Evolutionary conservation across 2,329 filamentous ascomycete genomes (phyloP).

Genomic region (Trichoderma sp.): DNA sequence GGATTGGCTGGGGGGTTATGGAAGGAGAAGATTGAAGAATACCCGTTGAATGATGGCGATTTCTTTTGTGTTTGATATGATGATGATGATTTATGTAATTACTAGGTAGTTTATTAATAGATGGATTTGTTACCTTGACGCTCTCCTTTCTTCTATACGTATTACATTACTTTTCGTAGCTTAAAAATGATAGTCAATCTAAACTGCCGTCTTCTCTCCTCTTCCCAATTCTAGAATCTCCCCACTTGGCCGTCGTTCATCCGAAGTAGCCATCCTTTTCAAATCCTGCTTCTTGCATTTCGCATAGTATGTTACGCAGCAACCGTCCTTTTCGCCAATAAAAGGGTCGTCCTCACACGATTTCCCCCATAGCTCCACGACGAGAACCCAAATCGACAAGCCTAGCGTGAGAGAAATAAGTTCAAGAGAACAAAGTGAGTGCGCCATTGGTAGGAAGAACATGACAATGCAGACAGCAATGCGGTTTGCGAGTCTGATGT

Average conservation of each 20-base stretch:
- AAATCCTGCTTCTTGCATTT: conserved; percentile 39
- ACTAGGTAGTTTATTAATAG: background rate
- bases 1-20: background rate
- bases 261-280: conserved; percentile 28
- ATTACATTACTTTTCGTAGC: background rate
- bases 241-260: conserved; percentile 27
- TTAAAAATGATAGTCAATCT: background rate
- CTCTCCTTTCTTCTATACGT: background rate
- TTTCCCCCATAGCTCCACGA: conserved; percentile 49
- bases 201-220: conserved; percentile 26
- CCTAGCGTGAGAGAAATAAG: conserved; percentile 45
- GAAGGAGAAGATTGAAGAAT: background rate
- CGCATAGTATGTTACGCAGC: conserved; percentile 41
- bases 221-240: conserved; percentile 26
- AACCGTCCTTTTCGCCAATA: conserved; percentile 34
- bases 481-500: conserved; percentile 50
- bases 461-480: conserved; percentile 48
- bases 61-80: background rate
- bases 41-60: background rate
- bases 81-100: background rate
- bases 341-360: conserved; percentile 45
- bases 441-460: conserved; percentile 52
- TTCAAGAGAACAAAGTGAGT: conserved; percentile 43
- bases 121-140: background rate
- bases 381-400: conserved; percentile 44